Evolutionary conservation across 805 yeast genomes (phyloP).

Genomic region (Yarrowia alimentaria): DNA sequence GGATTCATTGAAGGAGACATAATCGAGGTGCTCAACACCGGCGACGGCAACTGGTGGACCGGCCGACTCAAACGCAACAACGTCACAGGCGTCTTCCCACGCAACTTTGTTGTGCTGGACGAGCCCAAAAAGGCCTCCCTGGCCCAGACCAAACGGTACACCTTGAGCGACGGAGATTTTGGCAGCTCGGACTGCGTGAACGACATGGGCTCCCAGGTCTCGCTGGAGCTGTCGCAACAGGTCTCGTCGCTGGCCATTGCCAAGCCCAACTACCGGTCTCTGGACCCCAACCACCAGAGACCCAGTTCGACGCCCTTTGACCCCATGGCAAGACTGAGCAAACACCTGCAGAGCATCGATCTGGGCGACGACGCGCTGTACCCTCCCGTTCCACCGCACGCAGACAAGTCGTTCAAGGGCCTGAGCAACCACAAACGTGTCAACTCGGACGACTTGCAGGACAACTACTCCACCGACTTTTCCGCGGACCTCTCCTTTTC

Average conservation of each 20-base stretch:
- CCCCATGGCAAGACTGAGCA: conserved; percentile 7
- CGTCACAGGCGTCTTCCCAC: conserved; percentile 81
- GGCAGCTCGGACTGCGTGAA: neutral
- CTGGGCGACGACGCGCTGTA: conserved; percentile 9
- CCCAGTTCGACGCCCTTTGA: neutral
- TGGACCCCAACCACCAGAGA: conserved; percentile 1
- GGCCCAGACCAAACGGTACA: conserved; percentile 20
- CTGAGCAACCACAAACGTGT: conserved; percentile 7
- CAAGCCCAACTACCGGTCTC: conserved; percentile 9
- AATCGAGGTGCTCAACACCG: conserved; percentile 73
- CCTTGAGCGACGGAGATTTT: conserved; percentile 15
- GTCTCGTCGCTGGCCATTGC: conserved; percentile 12
- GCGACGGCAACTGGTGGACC: conserved; percentile 92
- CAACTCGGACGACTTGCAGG: conserved; percentile 7
- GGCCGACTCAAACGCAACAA: conserved; percentile 79
- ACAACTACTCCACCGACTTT: conserved; percentile 1
- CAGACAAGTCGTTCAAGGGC: neutral
- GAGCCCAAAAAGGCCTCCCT: no score
- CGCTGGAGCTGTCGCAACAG: conserved; percentile 2
- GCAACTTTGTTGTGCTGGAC: conserved; percentile 62
- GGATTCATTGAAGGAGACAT: conserved; percentile 94
- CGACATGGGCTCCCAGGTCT: no score
- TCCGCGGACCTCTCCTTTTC: conserved; percentile 2
- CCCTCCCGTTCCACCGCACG: conserved; percentile 22
- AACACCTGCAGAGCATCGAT: conserved; percentile 12